Evolutionary conservation across 2,329 filamentous ascomycete species (phyloP), one percentile per base, ranked within the genome.

Genomic region (Polytolypa hystricis): DNA sequence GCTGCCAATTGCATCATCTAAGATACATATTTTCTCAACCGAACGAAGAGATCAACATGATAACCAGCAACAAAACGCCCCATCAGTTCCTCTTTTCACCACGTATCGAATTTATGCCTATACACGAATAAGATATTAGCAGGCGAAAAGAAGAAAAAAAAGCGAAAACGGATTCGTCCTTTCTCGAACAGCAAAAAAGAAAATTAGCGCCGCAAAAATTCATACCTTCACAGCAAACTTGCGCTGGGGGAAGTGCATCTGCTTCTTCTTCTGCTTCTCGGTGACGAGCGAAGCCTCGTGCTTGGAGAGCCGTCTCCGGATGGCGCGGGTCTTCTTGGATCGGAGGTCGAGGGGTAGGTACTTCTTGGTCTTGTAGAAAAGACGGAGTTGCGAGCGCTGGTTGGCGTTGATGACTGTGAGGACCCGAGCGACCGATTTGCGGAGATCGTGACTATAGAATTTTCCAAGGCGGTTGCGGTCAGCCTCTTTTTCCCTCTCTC

Each of bases 351-450:
- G 85, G 51, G 91, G 91, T 50, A 86, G 72, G 79, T 95, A 95
- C 78, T 95, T 96, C 84, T 96, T 96, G 81, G 82, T 83, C 79
- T 94, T 93, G 81, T 98, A 98, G 83, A 96, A 96, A 54, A 96
- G 77, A 59, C 87, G 86, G 60, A 98, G 85, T 74, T 96, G 87
- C 54, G 85, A 76, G 67, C 93, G 83, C 77, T 98, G 91, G 79
- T 93, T 96, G 71, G 86, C 82, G 79, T 96, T 98, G 81, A 98
- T 94, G 74, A 98, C 78, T 69, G 91, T 98, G 60, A 98, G 81
- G 70, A 95, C 84, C 64, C 89, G 87, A 63, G 91, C 93, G 70
- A 98, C 95, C 52, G 87, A 94, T 79, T 98, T 98, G 77, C 91
- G 87, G 67, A 98, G 77, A 69, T 98, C 93, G 76, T 94, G 85